Base-by-base conservation (phyloP, 352 stramenopile genomes). In the Pythium aquatile region DNA sequence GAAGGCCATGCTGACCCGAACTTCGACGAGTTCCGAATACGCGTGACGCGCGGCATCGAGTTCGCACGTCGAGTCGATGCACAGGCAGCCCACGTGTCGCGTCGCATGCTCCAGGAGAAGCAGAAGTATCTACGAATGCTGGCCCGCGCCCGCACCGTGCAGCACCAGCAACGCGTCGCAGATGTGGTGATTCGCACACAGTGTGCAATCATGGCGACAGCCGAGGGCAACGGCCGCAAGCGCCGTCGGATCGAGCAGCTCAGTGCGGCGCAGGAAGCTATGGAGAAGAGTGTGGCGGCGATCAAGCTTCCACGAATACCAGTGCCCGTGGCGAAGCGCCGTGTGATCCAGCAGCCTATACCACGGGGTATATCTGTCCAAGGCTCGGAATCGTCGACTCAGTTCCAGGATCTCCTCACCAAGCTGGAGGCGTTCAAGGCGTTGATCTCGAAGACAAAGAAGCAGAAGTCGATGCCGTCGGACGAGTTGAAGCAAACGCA, bases 11-110 rank as follows among this genome's bases (percentile, higher is more conserved):
- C 37, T 20, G 55, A 61, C 39, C 28, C 56, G 14, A 58, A 70
- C 32, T 74, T 87, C 35, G 78, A 89, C 35, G 73, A 76, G 35
- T 90, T 88, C 49, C 79, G 79, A 77, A 92, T 88, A 90, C 78
- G 74, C 70, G 46, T 92, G 64, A 69, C 66, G 40, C 81, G 75
- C 6, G 86, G 75, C 20, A 69, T 78, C n/a, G 76, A 72, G 29
- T 69, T 89, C 33, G 74, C 76, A 0, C 69, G 71, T 6, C 69
- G 58, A 17, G 61, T 90, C 16, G 68, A 79, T 39, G 68, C 74
- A 1, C 65, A 86, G 51, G 69, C 77, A 0, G 70, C 66, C 2
- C 72, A 63, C 20, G 74, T 78, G 4, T 73, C 72, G 11, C 66
- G 52, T 8, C 69, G 69, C 28, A 58, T 87, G 69, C 37, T 59